phyloP scores from a whole-genome alignment of 495 filamentous ascomycete genomes.

The Neurospora sublineolata region DNA sequence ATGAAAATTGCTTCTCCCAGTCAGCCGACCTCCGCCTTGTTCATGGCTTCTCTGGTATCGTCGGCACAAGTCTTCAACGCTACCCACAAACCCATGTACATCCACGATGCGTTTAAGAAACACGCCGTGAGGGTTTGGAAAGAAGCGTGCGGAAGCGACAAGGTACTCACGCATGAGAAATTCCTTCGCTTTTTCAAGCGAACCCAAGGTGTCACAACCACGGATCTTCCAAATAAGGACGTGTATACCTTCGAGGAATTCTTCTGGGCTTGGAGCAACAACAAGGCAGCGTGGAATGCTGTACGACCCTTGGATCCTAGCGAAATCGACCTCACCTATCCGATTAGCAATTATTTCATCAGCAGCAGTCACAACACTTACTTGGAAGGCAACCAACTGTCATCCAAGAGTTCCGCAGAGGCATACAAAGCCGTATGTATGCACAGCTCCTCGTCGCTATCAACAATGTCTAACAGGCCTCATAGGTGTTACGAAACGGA shows the following conservation, averaged over 20 bases:
- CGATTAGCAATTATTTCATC: conserved; percentile 83
- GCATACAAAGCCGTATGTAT: conserved; percentile 60
- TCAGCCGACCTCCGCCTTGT: conserved; percentile 11
- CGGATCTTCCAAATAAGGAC: conserved; percentile 15
- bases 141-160: conserved; percentile 15
- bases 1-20: conserved; percentile 14
- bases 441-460: neutral
- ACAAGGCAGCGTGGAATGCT: conserved; percentile 23
- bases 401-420: conserved; percentile 64
- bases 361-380: conserved; percentile 81
- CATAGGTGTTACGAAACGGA: conserved; percentile 48
- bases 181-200: conserved; percentile 27
- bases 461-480: conserved; percentile 4
- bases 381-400: conserved; percentile 77
- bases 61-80: conserved; percentile 11
- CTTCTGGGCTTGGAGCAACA: conserved; percentile 28
- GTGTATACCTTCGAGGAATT: conserved; percentile 31
- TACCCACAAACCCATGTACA: conserved; percentile 6
- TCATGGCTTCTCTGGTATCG: conserved; percentile 8
- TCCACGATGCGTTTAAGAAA: conserved; percentile 22
- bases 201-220: conserved; percentile 23
- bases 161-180: conserved; percentile 19
- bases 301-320: conserved; percentile 12
- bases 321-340: conserved; percentile 31
- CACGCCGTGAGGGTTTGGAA: conserved; percentile 27